These are phyloP conservation scores for Golubevia sp. DNA, from an alignment of 1,284 basidiomycete genomes.

Conservation along the genomic window DNA sequence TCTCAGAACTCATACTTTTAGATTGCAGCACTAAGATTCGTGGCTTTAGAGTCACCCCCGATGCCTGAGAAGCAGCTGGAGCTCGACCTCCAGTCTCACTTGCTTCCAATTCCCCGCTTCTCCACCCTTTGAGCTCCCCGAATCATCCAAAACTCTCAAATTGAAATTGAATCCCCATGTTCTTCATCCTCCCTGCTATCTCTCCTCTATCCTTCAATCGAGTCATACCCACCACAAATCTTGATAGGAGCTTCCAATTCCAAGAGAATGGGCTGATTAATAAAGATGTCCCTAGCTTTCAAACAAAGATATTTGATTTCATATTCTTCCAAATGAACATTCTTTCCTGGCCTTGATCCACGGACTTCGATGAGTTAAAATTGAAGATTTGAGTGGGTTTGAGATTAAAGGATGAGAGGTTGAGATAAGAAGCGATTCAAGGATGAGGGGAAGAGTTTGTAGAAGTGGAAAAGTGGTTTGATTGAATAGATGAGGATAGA, in stretches of 20 bases:
- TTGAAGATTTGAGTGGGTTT: background rate
- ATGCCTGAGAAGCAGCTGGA: no score
- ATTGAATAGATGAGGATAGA: no score
- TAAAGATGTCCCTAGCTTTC: constrained; percentile 92
- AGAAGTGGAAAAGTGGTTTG: no score
- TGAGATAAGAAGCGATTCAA: background rate
- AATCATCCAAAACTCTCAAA: no score
- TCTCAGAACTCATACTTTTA: background rate
- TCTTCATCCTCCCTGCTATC: no score
- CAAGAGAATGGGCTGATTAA: constrained; percentile 90
- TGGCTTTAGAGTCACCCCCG: background rate
- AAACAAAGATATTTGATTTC: constrained; percentile 96
- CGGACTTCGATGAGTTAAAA: constrained; percentile 69
- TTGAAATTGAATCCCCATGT: no score
- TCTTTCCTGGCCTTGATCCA: constrained; percentile 88
- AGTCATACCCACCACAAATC: constrained; percentile 89
- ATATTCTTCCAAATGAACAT: constrained; percentile 89
- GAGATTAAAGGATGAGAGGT: background rate
- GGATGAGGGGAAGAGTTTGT: background rate
- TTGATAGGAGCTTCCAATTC: constrained; percentile 95
- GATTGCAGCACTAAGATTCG: background rate
- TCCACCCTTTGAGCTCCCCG: no score
- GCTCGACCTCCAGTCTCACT: no score
- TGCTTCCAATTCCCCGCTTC: no score
- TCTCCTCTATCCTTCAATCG: no score